A percentile compares a stretch with the other conserved stretches of the same genome.
Conservation (phyloP, 176 grass and related monocot species). For the Calamus simplicifolius region DNA sequence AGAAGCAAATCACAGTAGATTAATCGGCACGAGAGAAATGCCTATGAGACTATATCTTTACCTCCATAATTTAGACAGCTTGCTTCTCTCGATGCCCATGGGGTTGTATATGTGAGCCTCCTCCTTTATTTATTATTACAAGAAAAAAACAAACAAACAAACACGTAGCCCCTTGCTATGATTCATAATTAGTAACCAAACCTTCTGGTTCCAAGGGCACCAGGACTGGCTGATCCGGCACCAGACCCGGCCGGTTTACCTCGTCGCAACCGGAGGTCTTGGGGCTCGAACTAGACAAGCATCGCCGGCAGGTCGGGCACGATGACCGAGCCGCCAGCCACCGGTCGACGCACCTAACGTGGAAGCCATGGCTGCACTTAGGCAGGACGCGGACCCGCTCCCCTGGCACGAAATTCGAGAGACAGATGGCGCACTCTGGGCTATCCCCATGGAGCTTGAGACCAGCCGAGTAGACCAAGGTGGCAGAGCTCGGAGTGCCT, state of each 20-base stretch:
- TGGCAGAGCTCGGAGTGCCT: conserved; percentile 60
- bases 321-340: conserved; percentile 67
- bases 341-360: conserved; percentile 74
- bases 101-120: no score
- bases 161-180: no score
- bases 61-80: no score
- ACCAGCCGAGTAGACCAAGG: conserved; percentile 39
- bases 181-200: conserved; percentile 31
- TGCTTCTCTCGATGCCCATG: no score
- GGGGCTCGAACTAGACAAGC: conserved; percentile 31
- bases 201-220: conserved; percentile 64
- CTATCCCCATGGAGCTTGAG: conserved; percentile 41
- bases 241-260: not conserved
- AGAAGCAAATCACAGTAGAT: no score
- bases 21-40: no score
- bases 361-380: conserved; percentile 82
- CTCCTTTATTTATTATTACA: no score
- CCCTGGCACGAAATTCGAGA: conserved; percentile 66
- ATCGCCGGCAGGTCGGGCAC: conserved; percentile 69
- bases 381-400: conserved; percentile 70
- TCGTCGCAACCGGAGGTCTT: conserved; percentile 49
- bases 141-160: no score
- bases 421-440: conserved; percentile 64
- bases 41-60: no score
- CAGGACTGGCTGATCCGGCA: conserved; percentile 17